Base-by-base conservation (phyloP, 768 basidiomycete species). In the Rhizopogon rudus region DNA sequence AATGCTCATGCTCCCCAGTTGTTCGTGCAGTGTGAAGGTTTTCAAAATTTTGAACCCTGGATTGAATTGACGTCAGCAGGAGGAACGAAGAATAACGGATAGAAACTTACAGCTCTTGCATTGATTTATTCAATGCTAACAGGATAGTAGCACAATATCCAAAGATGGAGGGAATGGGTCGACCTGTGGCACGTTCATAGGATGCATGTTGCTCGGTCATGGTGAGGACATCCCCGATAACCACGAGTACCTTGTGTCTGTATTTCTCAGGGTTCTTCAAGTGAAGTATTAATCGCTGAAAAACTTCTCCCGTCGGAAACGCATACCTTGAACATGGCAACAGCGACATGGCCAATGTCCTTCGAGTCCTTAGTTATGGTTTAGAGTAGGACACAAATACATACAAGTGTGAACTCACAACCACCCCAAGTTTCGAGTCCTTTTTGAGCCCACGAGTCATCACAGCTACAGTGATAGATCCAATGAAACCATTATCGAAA, bases 261-360 rank as follows among this genome's bases (percentile, higher is more conserved):
- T 60, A 68, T 33, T 55, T 44, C 50, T 66, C 61, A 2, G 70
- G 70, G 29, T 63, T 55, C 73, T 73, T 55, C 13, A n/a, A 42
- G 31, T 22, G 22, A 40, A 35, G 4, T 37, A 5, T 49, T 5
- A 49, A 35, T 16, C 5, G 9, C 8, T 6, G 14, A 10, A 1
- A 37, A 20, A 9, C 22, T 49, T 37, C 33, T 49, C 20, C 20
- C 1, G 22, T 16, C 20, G 22, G 10, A 48, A 16, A 37, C 39
- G 3, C 20, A 37, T 25, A 72, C 73, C 58, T 60, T 55, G 55
- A 74, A 73, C 1, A 74, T 64, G 0, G 60, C 68, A 12, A 67
- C 66, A 16, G 68, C 73, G 39, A 75, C 69, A 17, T 58, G 59
- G 6, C 73, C 73, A 54, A 70, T 72, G 53, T 71, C 73, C 20